A percentile compares a stretch with the other conserved stretches of the same genome.
Conservation (phyloP, 768 basidiomycete species). For the Podaxis sp. region DNA sequence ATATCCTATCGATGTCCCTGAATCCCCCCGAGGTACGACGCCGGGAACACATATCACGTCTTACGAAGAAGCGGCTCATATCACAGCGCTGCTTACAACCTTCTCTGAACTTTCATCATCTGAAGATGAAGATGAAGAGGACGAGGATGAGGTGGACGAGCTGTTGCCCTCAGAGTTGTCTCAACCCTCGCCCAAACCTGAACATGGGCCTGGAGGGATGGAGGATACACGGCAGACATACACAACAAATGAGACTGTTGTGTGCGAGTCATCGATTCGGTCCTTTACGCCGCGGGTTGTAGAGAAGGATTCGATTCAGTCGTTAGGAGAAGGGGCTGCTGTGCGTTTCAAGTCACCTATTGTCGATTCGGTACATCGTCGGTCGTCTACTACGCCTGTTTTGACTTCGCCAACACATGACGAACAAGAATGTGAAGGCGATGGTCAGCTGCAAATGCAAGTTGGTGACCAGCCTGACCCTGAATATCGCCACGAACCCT, state of each 20-base stretch:
- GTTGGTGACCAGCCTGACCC: not conserved
- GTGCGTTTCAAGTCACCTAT: not conserved
- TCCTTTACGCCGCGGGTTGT: not conserved
- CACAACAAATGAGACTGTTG: not conserved
- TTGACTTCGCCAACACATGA: not conserved
- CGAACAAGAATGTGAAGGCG: not conserved
- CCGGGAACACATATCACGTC: not conserved
- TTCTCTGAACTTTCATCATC: constrained; percentile 2
- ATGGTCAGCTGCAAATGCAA: not conserved
- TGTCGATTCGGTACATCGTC: not conserved
- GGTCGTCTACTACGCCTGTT: not conserved
- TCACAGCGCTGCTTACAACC: not conserved
- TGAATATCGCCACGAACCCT: not conserved
- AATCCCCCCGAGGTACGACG: no score
- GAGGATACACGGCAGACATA: not conserved
- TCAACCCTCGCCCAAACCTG: not conserved
- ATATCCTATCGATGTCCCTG: not conserved
- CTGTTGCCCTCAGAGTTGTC: not conserved
- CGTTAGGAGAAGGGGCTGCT: not conserved
- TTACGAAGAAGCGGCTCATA: not conserved
- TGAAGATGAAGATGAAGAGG: not conserved
- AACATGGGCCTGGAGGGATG: not conserved
- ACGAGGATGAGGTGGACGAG: constrained; percentile 8
- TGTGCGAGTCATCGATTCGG: not conserved
- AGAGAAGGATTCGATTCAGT: not conserved